phyloP scores from a whole-genome alignment of 2,329 filamentous ascomycete species.

The Cercospora sesami region DNA sequence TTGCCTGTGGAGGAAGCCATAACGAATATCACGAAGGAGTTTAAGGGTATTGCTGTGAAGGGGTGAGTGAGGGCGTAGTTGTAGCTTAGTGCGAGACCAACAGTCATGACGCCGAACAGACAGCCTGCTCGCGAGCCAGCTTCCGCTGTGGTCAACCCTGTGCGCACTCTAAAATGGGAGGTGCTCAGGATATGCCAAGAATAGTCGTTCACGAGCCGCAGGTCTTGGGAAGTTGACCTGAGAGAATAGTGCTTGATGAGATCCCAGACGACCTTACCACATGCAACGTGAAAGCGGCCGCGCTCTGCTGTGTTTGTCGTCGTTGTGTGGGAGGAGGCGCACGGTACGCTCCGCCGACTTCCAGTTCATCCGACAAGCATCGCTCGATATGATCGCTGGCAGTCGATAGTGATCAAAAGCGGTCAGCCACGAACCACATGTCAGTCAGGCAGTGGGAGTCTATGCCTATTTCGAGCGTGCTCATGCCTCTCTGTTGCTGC shows the following conservation, averaged over 20 bases:
- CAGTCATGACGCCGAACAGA: background rate
- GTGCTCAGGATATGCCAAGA: background rate
- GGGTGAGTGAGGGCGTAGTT: background rate
- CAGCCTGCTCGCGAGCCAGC: background rate
- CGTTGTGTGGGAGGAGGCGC: background rate
- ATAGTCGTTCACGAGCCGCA: background rate
- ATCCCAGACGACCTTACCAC: background rate
- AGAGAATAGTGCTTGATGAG: background rate
- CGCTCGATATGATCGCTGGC: background rate
- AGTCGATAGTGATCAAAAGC: background rate
- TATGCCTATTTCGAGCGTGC: background rate
- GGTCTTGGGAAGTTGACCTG: background rate
- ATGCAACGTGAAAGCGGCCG: background rate
- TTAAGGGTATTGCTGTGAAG: conserved; percentile 45
- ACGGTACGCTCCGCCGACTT: background rate
- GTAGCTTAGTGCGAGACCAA: background rate
- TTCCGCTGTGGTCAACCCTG: background rate
- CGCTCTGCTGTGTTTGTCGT: background rate
- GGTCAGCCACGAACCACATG: background rate
- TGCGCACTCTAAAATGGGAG: background rate
- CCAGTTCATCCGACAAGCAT: background rate
- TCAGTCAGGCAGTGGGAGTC: background rate
- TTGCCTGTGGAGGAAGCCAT: conserved; percentile 68
- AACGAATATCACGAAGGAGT: conserved; percentile 56
- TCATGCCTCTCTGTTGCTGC: background rate